Conservation (phyloP, 208 protist species). For the Acanthamoeba healyi region DNA sequence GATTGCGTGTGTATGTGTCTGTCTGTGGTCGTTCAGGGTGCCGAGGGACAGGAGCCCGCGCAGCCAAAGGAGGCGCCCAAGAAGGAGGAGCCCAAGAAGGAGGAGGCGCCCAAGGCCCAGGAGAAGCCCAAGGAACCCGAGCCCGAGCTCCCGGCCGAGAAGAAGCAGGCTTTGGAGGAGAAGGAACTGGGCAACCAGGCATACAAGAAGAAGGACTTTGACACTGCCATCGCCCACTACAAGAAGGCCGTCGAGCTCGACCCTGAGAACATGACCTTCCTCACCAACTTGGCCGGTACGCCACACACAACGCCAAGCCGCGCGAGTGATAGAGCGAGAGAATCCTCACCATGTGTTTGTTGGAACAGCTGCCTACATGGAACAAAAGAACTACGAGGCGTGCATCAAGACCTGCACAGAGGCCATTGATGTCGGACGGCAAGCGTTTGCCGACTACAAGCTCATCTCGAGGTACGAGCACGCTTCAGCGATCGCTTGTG, state of each 20-base stretch:
- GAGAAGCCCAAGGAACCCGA: constrained; percentile 66
- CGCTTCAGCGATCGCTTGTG: constrained; percentile 54
- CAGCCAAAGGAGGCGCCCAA: constrained; percentile 48
- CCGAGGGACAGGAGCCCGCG: neutral
- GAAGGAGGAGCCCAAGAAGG: constrained; percentile 76
- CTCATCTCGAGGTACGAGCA: constrained; percentile 90
- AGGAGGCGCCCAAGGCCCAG: constrained; percentile 42
- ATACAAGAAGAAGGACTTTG: constrained; percentile 96
- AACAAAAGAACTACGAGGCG: constrained; percentile 94
- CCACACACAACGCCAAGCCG: neutral
- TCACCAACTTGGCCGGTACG: constrained; percentile 83
- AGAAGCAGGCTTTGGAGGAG: constrained; percentile 69
- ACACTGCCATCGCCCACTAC: constrained; percentile 88
- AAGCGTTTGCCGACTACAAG: constrained; percentile 93
- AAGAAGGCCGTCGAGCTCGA: constrained; percentile 82
- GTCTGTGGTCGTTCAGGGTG: no score
- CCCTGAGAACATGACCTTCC: constrained; percentile 82
- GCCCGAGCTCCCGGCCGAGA: constrained; percentile 50
- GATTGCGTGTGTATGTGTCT: no score
- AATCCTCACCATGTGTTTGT: neutral
- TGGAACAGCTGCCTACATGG: constrained; percentile 94
- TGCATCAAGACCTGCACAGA: constrained; percentile 94
- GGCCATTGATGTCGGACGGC: constrained; percentile 90
- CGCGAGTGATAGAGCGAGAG: no score
- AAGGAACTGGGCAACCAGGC: constrained; percentile 96